Conservation (phyloP, 805 yeast species). For the Starmerella gropengiesseri region DNA sequence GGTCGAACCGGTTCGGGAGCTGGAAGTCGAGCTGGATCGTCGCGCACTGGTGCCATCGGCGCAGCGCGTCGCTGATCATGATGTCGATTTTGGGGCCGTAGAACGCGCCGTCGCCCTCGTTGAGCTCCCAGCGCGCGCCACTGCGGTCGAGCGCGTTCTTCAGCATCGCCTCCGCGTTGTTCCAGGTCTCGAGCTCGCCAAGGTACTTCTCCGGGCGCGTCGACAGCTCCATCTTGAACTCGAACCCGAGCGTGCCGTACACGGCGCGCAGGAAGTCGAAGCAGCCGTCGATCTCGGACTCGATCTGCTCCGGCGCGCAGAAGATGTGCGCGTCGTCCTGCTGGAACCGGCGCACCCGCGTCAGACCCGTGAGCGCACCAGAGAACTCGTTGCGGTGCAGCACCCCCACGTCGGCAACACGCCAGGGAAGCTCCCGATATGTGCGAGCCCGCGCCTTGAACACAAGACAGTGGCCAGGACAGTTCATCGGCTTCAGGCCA, state of each 20-base stretch:
- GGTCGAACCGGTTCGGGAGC: slow-evolving; percentile 84
- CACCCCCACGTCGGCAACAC: slow-evolving; percentile 97
- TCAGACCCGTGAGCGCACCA: slow-evolving; percentile 88
- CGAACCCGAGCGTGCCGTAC: slow-evolving; percentile 88
- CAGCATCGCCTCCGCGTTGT: slow-evolving; percentile 75
- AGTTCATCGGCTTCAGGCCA: slow-evolving; percentile 95
- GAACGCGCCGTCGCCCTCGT: slow-evolving; percentile 93
- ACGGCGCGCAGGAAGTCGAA: slow-evolving; percentile 77
- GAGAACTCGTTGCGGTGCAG: slow-evolving; percentile 93
- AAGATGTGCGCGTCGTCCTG: slow-evolving; percentile 98
- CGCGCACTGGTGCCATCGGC: slow-evolving; percentile 98
- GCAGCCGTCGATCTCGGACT: slow-evolving; percentile 66
- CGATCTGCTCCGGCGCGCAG: slow-evolving; percentile 88
- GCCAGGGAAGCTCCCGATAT: slow-evolving; percentile 94
- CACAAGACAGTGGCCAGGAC: slow-evolving; percentile 92
- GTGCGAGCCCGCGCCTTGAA: slow-evolving; percentile 89
- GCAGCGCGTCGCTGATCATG: slow-evolving; percentile 85
- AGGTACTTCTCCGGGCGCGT: slow-evolving; percentile 95
- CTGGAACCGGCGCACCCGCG: slow-evolving; percentile 97
- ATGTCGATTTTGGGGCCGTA: slow-evolving; percentile 98
- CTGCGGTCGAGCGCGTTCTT: slow-evolving; percentile 72
- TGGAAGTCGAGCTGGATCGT: slow-evolving; percentile 98
- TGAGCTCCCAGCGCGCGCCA: slow-evolving; percentile 88
- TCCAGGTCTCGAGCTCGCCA: slow-evolving; percentile 92
- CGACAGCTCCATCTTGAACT: slow-evolving; percentile 91